Conservation (phyloP, 208 protist species). For the Lotmaria passim region DNA sequence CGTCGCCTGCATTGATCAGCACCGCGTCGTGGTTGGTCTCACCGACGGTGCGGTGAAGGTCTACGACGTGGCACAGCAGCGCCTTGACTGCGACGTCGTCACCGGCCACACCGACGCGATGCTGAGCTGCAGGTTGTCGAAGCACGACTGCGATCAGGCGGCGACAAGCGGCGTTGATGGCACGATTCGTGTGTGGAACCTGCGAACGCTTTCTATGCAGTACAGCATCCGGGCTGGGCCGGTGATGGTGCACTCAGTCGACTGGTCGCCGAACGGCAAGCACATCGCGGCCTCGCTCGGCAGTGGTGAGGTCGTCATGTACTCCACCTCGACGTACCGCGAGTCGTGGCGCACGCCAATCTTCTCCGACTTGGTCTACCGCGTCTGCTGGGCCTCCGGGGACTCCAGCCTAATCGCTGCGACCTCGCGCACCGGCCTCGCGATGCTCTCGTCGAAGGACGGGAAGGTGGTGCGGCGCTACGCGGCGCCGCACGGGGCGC, state of each 20-base stretch:
- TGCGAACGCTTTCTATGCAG: constrained; percentile 53
- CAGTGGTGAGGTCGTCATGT: constrained; percentile 80
- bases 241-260: constrained; percentile 76
- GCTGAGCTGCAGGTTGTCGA: constrained; percentile 73
- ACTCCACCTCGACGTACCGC: constrained; percentile 64
- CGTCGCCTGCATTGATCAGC: constrained; percentile 51
- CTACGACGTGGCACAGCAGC: constrained; percentile 66
- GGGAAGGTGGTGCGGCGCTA: constrained; percentile 81
- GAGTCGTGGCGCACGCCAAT: constrained; percentile 67
- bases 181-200: constrained; percentile 87
- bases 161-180: constrained; percentile 86
- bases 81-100: constrained; percentile 57
- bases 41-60: constrained; percentile 75
- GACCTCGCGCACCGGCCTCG: constrained; percentile 58
- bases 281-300: constrained; percentile 71
- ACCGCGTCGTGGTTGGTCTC: constrained; percentile 65
- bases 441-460: constrained; percentile 67
- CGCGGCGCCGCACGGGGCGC: constrained; percentile 38
- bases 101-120: constrained; percentile 85
- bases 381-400: constrained; percentile 52
- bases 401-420: constrained; percentile 63
- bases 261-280: constrained; percentile 88
- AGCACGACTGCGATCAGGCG: constrained; percentile 79
- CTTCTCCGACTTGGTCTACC: constrained; percentile 52
- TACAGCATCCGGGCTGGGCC: constrained; percentile 60